Evolutionary conservation across 352 stramenopile genomes (phyloP), one percentile per base, ranked within the genome.

Genomic region (Phytophthora meadii): DNA sequence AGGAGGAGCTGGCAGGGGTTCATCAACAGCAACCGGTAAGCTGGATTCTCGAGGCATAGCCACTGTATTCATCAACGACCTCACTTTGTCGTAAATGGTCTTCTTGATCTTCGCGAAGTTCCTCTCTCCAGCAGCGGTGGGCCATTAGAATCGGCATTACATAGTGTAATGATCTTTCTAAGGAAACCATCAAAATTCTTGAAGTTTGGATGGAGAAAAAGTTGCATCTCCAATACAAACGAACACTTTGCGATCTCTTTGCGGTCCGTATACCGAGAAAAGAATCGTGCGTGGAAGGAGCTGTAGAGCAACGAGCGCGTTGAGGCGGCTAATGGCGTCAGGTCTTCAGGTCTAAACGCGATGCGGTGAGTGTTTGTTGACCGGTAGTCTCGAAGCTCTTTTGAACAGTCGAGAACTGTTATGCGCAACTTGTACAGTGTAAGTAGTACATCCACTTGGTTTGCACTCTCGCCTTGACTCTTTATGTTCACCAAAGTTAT

Each of bases 151-250:
- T 61, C 54, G 5, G 22, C 30, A 41, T 62, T 62, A 30, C 42
- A 54, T 14, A 54, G 36, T 24, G 14, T 17, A 6, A 59, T 24
- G 27, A 54, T 52, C 4, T 48, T 17, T 19, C 53, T 65, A 1
- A 48, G 48, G 32, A 65, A 25, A 5, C 45, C 54, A 30, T 63
- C 54, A 7, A 30, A 54, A 17, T 10, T 30, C 32, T 55, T 54
- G 25, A 63, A 49, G 34, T 63, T 54, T 11, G 54, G 42, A 51
- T 54, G 54, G 5, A 61, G 32, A 24, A 63, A 63, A 17, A 49
- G 36, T 34, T 55, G 44, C 54, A 55, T 63, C 36, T 55, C 34
- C 44, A 54, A 34, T 11, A 63, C 54, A 34, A 41, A 55, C 8
- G 39, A 60, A 22, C 45, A 63, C 34, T 48, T 54, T 11, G 30